A percentile compares a stretch with the other conserved stretches of the same genome.
Evolutionary conservation across 2,329 filamentous ascomycete species (phyloP).

Genomic region (Ceratocystis cubensis): DNA sequence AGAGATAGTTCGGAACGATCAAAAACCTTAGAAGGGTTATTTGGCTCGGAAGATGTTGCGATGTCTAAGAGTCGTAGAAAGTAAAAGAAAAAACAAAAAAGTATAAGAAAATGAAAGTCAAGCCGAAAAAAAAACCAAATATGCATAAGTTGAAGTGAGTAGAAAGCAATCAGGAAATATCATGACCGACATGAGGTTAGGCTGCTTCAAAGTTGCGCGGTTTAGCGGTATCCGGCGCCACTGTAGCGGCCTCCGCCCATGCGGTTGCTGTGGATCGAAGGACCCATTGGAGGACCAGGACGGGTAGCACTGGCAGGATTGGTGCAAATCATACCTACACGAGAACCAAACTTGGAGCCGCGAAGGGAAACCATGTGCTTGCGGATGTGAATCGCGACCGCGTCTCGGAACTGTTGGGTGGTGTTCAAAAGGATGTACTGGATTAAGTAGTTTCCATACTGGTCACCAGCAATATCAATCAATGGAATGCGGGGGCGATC

Average conservation of each 20-base stretch:
- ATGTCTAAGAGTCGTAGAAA: constrained; percentile 12
- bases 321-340: constrained; percentile 97
- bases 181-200: not conserved
- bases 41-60: not conserved
- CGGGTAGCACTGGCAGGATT: constrained; percentile 84
- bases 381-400: constrained; percentile 85
- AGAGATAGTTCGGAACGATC: not conserved
- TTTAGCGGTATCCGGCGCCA: constrained; percentile 43
- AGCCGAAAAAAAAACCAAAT: constrained; percentile 8
- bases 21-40: not conserved
- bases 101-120: constrained; percentile 5
- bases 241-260: constrained; percentile 48
- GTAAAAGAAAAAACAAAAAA: constrained; percentile 6
- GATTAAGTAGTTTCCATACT: constrained; percentile 96
- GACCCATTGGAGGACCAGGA: constrained; percentile 68
- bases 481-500: constrained; percentile 91
- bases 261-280: constrained; percentile 40
- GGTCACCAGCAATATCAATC: constrained; percentile 96
- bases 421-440: constrained; percentile 93
- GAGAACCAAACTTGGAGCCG: constrained; percentile 95
- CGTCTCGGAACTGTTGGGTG: constrained; percentile 74
- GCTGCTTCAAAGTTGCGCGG: not conserved
- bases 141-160: constrained; percentile 6
- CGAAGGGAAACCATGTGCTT: constrained; percentile 99
- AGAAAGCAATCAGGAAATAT: constrained; percentile 11